Base-by-base conservation (phyloP, 257 asterid species). In the Plantago ovata region DNA sequence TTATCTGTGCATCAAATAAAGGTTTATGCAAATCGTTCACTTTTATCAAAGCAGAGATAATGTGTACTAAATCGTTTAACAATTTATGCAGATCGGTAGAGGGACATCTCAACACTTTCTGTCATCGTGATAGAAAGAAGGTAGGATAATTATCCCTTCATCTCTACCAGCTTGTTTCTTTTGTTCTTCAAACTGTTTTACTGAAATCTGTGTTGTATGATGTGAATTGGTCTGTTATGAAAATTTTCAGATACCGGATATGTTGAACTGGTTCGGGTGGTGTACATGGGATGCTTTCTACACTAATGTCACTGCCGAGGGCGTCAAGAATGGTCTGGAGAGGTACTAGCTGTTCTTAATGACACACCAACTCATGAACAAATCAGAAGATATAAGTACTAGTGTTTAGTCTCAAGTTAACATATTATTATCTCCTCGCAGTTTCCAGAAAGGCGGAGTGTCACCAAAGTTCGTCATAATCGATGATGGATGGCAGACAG, bases 271-370 rank as follows among this genome's bases (percentile, higher is more conserved):
- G 98, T 91, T 91, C 42, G 96, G 98, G 16, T 87, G 96, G 98
- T 91, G 98, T 43, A 91, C 98, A 1, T 91, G 98, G 98, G 98
- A 91, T 71, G 98, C 98, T 62, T 91, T 87, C 84, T 87, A 91
- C 42, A 91, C 98, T 20, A 82, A 84, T 24, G 98, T 91, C 54
- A 83, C 92, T 33, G 73, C 96, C 11, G 69, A 91, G 60, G 98
- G 98, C 32, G 96, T 85, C 62, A 83, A 79, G 70, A 84, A 75
- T 50, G 96, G 98, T 33, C 61, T 91, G 62, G 72, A 83, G 74
- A 87, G 96, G 98, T 91, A 38, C 50, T 14, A 28, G 13, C 12
- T 14, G 20, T 20, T 51, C 12, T 23, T 8, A 51, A 13, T 49
- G 13, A 21, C 46, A 13, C n/a, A n/a, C n/a, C n/a, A n/a, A n/a